Conservation (phyloP, 1,284 basidiomycete genomes). For the Pseudozyma hubeiensis region DNA sequence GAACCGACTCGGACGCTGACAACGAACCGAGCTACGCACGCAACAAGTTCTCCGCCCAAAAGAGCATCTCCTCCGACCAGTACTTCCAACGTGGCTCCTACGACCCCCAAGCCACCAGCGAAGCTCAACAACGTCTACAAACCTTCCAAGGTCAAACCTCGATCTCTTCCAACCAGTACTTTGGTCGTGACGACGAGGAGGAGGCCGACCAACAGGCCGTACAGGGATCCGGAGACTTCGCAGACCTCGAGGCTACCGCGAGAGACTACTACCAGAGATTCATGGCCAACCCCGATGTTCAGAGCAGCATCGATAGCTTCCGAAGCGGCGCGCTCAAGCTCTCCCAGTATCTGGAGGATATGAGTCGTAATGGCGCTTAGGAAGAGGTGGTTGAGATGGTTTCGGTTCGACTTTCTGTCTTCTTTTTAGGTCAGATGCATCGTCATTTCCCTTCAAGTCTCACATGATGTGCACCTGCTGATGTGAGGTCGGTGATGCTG, state of each 20-base stretch:
- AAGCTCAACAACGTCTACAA: conserved; percentile 84
- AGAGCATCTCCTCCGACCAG: conserved; percentile 92
- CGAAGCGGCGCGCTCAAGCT: conserved; percentile 66
- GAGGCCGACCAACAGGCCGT: conserved; percentile 64
- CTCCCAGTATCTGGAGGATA: conserved; percentile 66
- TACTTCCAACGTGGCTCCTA: conserved; percentile 92
- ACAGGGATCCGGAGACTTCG: conserved; percentile 54
- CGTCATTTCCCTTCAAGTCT: background rate
- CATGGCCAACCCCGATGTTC: conserved; percentile 68
- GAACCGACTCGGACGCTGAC: conserved; percentile 29
- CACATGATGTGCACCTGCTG: background rate
- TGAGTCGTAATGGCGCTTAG: conserved; percentile 66
- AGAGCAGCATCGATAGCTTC: conserved; percentile 66
- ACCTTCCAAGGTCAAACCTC: conserved; percentile 91
- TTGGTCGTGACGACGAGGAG: conserved; percentile 87
- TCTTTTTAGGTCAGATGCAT: background rate
- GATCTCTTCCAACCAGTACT: conserved; percentile 82
- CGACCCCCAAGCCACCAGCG: conserved; percentile 78
- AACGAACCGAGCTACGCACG: conserved; percentile 81
- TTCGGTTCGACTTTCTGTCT: background rate
- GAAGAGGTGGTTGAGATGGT: background rate
- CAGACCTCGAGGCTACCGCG: conserved; percentile 64
- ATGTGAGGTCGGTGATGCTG: background rate
- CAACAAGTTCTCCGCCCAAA: conserved; percentile 90
- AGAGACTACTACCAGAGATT: conserved; percentile 66